Percentiles rank a stretch among this genome's conserved stretches.
Evolutionary conservation across 1,139 yeast genomes (phyloP).

Genomic region (Wickerhamiella pararugosa): DNA sequence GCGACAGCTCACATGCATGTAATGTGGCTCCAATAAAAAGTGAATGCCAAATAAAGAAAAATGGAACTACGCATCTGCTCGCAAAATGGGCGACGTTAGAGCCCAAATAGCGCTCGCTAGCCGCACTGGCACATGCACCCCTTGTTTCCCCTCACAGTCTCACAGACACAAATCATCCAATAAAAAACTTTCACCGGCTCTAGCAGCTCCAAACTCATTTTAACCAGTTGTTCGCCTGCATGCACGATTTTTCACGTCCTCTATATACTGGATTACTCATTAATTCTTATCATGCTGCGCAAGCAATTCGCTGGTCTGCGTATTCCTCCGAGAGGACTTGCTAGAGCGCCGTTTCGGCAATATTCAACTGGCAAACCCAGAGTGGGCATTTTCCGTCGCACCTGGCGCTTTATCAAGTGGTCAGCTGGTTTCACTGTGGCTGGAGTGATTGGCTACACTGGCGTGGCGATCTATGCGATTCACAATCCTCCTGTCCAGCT

Average conservation of each 20-base stretch:
- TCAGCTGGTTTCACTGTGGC: conserved; percentile 3
- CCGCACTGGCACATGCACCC: too few species aligned
- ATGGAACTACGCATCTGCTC: too few species aligned
- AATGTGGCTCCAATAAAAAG: too few species aligned
- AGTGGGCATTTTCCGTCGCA: not conserved
- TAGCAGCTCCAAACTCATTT: not conserved
- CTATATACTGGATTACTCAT: not conserved
- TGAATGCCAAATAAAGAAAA: too few species aligned
- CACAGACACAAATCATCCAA: too few species aligned
- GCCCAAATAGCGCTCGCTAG: too few species aligned
- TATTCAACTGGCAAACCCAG: not conserved
- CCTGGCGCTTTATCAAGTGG: conserved; percentile 4
- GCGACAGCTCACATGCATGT: too few species aligned
- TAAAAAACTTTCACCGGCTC: too few species aligned
- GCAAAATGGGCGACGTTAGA: too few species aligned
- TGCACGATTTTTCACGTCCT: not conserved
- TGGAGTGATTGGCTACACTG: conserved; percentile 19
- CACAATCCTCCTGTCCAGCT: conserved; percentile 27
- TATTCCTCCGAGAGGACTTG: too few species aligned
- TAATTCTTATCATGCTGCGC: not conserved
- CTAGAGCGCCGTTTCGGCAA: not conserved
- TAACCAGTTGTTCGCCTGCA: not conserved
- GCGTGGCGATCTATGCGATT: conserved; percentile 24
- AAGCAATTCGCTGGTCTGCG: not conserved
- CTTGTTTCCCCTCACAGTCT: too few species aligned